Base-by-base conservation (phyloP, 2,329 filamentous ascomycete genomes). In the Sporothrix protearum region DNA sequence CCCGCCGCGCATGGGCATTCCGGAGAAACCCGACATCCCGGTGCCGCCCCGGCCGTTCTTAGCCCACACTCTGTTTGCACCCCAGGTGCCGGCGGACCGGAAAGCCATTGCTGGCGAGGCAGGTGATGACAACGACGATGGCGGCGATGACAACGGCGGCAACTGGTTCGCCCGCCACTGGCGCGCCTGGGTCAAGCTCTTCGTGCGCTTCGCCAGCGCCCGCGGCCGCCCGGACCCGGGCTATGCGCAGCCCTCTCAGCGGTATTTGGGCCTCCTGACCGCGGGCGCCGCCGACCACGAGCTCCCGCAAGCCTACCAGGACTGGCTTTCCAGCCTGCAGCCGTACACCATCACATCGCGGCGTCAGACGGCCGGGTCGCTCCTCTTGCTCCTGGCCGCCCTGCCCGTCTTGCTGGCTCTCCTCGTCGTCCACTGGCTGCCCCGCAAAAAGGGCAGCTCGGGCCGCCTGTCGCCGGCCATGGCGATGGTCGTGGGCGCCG, bases 11-110 rank as follows among this genome's bases (percentile, higher is more conserved):
- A 78, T 86, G 12, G 83, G 85, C 0, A 87, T 96, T 0, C 91
- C 93, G 0, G 84, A 89, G 70, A 82, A 84, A 66, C 92, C 92
- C 1, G 90, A 90, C 1, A 80, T 82, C 28, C 83, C 84, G 0
- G 81, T 82, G 2, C 78, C 85, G 0, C 85, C 90, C 0, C 82
- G 80, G 57, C 85, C 91, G 0, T 96, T 98, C 82, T 87, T 92
- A 76, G 94, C 94, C 0, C 92, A 94, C 78, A 98, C 95, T 0
- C 86, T 99, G 0, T 92, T 92, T 77, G 91, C 91, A 0, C 91
- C 93, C 0, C 80, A 81, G 12, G 74, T 86, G 6, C 82, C 83
- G 78, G 79, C 5, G 1, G 77, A 77, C 6, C 71, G 76, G 7
- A 72, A 66, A n/a, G n/a, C 22, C 0, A 8, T 42, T 12, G 39